These are phyloP conservation scores for Vigna radiata DNA, from an alignment of 306 rosid genomes.

Conservation along the genomic window DNA sequence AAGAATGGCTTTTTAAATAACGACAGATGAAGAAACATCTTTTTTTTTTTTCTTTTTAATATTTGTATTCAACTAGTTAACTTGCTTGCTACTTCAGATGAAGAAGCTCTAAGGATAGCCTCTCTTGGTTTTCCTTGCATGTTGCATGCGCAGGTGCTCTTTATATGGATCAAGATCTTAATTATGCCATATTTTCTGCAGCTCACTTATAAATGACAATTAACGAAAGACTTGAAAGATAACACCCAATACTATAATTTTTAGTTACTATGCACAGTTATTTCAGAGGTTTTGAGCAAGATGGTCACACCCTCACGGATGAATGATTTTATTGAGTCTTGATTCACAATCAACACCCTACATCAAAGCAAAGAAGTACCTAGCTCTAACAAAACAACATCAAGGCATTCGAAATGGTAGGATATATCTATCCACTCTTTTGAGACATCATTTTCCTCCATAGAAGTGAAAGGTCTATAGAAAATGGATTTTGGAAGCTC, in stretches of 20 bases:
- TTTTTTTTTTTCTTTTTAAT: too few relatives aligned
- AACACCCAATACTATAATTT: neutral
- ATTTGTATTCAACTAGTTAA: neutral
- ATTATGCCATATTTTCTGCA: neutral
- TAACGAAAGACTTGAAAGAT: neutral
- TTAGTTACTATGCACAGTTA: conserved; percentile 24
- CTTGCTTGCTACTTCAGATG: neutral
- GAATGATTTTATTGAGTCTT: conserved; percentile 55
- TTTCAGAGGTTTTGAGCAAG: conserved; percentile 38
- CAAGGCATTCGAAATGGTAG: conserved; percentile 37
- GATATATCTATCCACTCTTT: conserved; percentile 30
- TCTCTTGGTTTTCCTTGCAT: neutral
- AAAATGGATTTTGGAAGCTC: conserved; percentile 23
- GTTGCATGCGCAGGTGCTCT: neutral
- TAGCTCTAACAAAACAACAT: conserved; percentile 49
- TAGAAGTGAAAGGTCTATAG: conserved; percentile 9
- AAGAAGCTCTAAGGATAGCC: neutral
- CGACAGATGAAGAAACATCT: neutral
- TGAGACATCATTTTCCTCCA: conserved; percentile 41
- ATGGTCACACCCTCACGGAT: conserved; percentile 39
- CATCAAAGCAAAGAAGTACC: conserved; percentile 47
- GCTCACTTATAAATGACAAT: neutral
- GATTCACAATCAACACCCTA: conserved; percentile 44
- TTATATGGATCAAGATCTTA: neutral
- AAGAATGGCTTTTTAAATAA: neutral